Evolutionary conservation across 306 rosid genomes (phyloP).

Genomic region (Castanea crenata): DNA sequence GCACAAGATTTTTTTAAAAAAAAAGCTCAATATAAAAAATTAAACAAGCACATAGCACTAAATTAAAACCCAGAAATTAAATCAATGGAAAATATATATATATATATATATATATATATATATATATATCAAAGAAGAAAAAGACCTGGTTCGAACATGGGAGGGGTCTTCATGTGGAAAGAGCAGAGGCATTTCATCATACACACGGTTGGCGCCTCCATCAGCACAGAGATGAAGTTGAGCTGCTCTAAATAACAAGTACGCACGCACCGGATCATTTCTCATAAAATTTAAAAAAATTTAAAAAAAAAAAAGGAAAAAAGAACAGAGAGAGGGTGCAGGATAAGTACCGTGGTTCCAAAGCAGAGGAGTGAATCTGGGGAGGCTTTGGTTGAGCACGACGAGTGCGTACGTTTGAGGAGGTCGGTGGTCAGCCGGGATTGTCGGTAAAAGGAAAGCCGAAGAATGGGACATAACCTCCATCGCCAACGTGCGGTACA

Average conservation of each 20-base stretch:
- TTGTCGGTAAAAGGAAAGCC: constrained; percentile 55
- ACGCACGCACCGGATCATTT: constrained; percentile 13
- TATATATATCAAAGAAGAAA: neutral
- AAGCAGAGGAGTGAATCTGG: constrained; percentile 76
- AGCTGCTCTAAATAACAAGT: constrained; percentile 53
- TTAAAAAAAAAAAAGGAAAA: too few relatives aligned
- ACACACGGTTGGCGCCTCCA: constrained; percentile 91
- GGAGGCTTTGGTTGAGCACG: constrained; percentile 74
- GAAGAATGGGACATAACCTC: constrained; percentile 65
- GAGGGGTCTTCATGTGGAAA: constrained; percentile 54
- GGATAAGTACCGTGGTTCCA: constrained; percentile 74
- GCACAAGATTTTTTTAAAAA: neutral
- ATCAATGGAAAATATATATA: neutral
- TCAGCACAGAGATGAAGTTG: constrained; percentile 76
- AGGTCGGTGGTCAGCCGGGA: constrained; percentile 16
- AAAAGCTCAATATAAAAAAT: neutral
- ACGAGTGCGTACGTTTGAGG: constrained; percentile 56
- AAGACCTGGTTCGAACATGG: constrained; percentile 66
- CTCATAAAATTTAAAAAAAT: neutral
- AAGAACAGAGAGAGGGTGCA: neutral
- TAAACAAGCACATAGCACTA: neutral
- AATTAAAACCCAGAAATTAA: neutral
- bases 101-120: neutral
- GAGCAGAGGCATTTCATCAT: constrained; percentile 76
- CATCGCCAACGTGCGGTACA: constrained; percentile 29